Evolutionary conservation across 139 green algal species (phyloP), one percentile per base, ranked within the genome.

Genomic region (Ettlia oleoabundans): DNA sequence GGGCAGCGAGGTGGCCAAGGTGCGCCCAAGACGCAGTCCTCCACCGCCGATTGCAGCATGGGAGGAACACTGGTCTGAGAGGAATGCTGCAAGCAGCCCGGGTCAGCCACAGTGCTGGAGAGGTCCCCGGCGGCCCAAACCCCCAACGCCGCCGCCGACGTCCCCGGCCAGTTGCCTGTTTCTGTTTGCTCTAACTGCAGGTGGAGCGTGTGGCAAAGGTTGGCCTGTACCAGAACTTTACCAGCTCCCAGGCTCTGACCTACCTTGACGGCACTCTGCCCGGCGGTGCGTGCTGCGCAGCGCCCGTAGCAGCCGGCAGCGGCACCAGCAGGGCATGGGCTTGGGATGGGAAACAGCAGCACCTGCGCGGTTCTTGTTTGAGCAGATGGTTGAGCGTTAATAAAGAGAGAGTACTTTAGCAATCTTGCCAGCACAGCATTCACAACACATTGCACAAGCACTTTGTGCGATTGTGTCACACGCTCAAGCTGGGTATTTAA

Each of bases 231-330:
- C 80, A 87, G 62, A 90, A 95, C 83, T 91, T 91, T 72, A 86
- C 93, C 77, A 89, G 82, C 76, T 85, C 92, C 61, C 89, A 94
- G 80, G 95, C 94, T 8, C 88, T 98, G 71, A 87, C 89, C 32
- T 99, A 99, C 95, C 92, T 99, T 42, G 95, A 99, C 70, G 96
- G 96, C 72, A 91, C 91, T 42, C 90, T 98, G 55, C 92, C 97
- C 41, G 97, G 80, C 33, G 81, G 81, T 85, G 63, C 53, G 81
- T 82, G 22, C 4, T 24, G 18, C 30, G 47, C 61, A 67, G 61
- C 24, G 7, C 61, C 7, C 21, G 61, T 24, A 67, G 61, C 61
- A 9, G 61, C 61, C 6, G 10, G 30, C 9, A n/a, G n/a, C 71
- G n/a, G 71, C 10, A 21, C n/a, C 40, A 72, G 22, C 33, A 80